Evolutionary conservation across 208 protist species (phyloP), one percentile per base, ranked within the genome.

Genomic region (Crithidia acanthocephali): DNA sequence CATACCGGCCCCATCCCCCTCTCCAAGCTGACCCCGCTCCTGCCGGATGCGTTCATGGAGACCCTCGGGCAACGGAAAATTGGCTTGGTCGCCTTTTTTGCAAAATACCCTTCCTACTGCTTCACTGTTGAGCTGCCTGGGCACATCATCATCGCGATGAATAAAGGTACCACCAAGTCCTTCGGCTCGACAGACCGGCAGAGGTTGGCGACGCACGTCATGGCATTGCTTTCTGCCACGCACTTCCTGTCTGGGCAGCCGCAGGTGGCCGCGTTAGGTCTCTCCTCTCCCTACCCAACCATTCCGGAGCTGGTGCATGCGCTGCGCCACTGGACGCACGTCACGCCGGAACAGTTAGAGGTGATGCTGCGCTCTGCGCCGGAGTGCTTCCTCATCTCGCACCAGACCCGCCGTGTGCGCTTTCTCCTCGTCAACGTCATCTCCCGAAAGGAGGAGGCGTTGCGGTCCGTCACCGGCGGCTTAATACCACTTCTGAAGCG

Each of bases 31-130:
- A 85, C 74, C 15, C 45, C 76, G 1, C 44, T 84, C 20, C 60
- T 96, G 4, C 72, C 63, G 18, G 92, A 96, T 37, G 83, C 87
- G 20, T 65, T 73, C n/a, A 27, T 93, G 0, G 89, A 96, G 61
- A 10, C 42, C 1, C 23, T 93, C 9, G 51, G 71, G 6, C 47
- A 65, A 20, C n/a, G 71, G 0, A 25, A 25, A 9, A 80, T 74
- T 5, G 85, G 92, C 5, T 63, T 92, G 4, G 62, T 61, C 4
- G 40, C 60, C 8, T 83, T 91, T 32, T 51, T 72, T 1, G 44
- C 37, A 3, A n/a, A 4, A 27, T 27, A 74, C 67, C 73, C 75
- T 0, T 52, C 58, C 20, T 40, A 32, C 1, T 80, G 81, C 51
- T 8, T n/a, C 30, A 53, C 78, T 0, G 77, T 87, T 11, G 56